Evolutionary conservation across 306 rosid species (phyloP), one percentile per base, ranked within the genome.

Genomic region (Quercus agrifolia): DNA sequence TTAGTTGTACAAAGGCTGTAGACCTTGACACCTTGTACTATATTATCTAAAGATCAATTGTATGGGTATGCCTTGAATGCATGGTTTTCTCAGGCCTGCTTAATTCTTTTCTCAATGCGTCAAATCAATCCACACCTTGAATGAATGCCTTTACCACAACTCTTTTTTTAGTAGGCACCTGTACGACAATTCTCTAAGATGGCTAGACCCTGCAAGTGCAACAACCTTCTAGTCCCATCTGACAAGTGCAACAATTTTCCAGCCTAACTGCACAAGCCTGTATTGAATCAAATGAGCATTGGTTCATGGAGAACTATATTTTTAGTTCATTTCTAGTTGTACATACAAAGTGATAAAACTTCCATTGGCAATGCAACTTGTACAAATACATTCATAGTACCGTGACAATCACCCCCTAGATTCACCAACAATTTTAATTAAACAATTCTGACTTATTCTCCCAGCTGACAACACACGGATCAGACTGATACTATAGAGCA

Each of bases 391-490:
- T 61, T 61, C 33, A 25, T 61, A 61, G 6, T 25, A 12, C 67
- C 0, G 12, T 23, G 19, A 61, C 67, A 25, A 61, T 61, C 33
- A 25, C 70, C 74, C 70, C 25, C 75, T 49, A 49, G 54, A 49
- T 3, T 49, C 54, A 12, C 54, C 54, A 49, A 49, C 83, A 77
- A 52, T 51, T 78, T 71, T 67, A 69, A 70, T 78, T 62, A 30
- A 76, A 73, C 79, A 84, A 71, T 52, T 80, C 52, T 31, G 62
- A 76, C 77, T 80, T 80, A 85, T 78, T 83, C 62, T 80, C 69
- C 58, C 73, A 49, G 21, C 52, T 64, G 80, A 79, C 71, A 71
- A 71, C 70, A 78, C 73, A 35, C 56, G 52, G 79, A 76, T 68
- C 74, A 44, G 75, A 76, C 76, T 63, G 75, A 21, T 23, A 70